Evolutionary conservation across 2,329 filamentous ascomycete genomes (phyloP).

Genomic region (Alternaria tenuissima): DNA sequence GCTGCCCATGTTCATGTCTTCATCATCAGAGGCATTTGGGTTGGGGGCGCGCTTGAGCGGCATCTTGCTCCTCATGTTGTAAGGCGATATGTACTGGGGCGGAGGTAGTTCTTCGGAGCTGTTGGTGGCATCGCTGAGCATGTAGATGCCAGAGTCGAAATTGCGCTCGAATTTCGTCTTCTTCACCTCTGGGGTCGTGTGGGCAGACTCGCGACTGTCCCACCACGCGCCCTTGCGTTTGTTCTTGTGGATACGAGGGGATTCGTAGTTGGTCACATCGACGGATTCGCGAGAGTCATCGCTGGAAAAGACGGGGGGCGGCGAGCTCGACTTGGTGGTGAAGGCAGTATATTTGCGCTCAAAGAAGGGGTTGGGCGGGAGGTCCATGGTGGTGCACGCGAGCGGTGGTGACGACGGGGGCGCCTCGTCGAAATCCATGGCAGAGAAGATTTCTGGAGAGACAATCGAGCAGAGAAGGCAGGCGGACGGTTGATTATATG

Average conservation of each 20-base stretch:
- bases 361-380: conserved; percentile 36
- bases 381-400: conserved; percentile 27
- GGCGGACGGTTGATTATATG: background rate
- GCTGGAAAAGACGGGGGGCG: conserved; percentile 46
- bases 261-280: conserved; percentile 43
- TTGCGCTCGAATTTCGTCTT: conserved; percentile 42
- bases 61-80: background rate
- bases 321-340: conserved; percentile 43
- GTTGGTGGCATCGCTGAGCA: conserved; percentile 41
- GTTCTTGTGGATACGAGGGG: conserved; percentile 43
- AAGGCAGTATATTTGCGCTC: conserved; percentile 24
- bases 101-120: conserved; percentile 22
- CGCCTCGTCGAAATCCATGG: conserved; percentile 36
- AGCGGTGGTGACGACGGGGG: conserved; percentile 34
- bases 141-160: conserved; percentile 43
- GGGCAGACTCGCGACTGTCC: conserved; percentile 27
- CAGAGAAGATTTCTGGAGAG: background rate
- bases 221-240: conserved; percentile 47
- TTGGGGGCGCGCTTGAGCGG: conserved; percentile 6
- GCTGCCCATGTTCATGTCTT: background rate
- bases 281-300: conserved; percentile 41
- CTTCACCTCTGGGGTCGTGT: conserved; percentile 30
- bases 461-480: background rate
- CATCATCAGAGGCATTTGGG: background rate
- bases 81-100: conserved; percentile 24